phyloP scores from a whole-genome alignment of 371 early-diverging fungal species.

The Dichotomocladium elegans region DNA sequence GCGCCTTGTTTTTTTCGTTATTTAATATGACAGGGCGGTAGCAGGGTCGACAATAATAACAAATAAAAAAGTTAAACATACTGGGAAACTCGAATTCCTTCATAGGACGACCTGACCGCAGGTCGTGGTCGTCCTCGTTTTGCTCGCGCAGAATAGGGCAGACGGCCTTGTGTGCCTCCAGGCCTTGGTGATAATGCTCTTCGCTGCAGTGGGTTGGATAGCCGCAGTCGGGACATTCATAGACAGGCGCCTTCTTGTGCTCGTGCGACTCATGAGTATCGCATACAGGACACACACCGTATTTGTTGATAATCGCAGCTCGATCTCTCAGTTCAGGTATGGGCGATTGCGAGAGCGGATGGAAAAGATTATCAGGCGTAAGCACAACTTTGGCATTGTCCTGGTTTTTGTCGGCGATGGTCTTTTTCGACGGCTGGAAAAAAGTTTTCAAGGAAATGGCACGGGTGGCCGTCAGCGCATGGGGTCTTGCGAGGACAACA shows the following conservation, averaged over 20 bases:
- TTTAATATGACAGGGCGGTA: too few relatives aligned
- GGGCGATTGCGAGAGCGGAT: slow-evolving; percentile 70
- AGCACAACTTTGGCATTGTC: slow-evolving; percentile 27
- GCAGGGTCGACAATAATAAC: too few relatives aligned
- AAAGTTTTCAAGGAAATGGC: slow-evolving; percentile 6
- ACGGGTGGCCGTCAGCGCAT: slow-evolving; percentile 5
- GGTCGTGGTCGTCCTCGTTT: slow-evolving; percentile 84
- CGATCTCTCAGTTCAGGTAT: slow-evolving; percentile 67
- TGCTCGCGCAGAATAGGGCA: slow-evolving; percentile 65
- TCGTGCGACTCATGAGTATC: slow-evolving; percentile 41
- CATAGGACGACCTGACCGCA: slow-evolving; percentile 74
- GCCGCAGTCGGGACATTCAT: slow-evolving; percentile 81
- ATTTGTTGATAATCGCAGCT: slow-evolving; percentile 59
- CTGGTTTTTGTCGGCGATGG: neutral
- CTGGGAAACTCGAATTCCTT: slow-evolving; percentile 83
- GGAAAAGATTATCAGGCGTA: slow-evolving; percentile 63
- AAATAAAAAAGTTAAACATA: slow-evolving; percentile 27
- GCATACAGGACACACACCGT: slow-evolving; percentile 77
- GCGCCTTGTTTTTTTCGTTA: slow-evolving; percentile 51
- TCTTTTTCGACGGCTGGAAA: slow-evolving; percentile 1
- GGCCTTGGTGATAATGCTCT: slow-evolving; percentile 67
- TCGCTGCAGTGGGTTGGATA: slow-evolving; percentile 82
- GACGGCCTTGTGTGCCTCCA: slow-evolving; percentile 49
- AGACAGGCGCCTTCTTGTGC: slow-evolving; percentile 44
- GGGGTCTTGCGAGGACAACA: neutral